Conservation (phyloP, 768 basidiomycete genomes). For the Pleurotus djamor region DNA sequence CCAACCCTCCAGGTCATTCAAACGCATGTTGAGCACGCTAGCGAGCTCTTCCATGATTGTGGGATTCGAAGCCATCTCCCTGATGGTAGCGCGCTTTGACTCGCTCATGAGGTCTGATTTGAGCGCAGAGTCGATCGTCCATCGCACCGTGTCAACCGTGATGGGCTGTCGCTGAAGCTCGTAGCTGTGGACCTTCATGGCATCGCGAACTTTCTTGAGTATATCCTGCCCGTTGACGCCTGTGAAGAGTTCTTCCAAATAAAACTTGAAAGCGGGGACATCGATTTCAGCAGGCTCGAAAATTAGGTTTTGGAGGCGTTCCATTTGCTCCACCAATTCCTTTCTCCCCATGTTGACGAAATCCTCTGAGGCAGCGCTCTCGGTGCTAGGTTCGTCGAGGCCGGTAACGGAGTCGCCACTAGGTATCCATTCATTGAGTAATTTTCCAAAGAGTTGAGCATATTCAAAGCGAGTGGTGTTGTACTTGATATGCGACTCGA, state of each 20-base stretch:
- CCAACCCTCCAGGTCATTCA: conserved; percentile 38
- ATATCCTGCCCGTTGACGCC: conserved; percentile 24
- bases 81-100: conserved; percentile 35
- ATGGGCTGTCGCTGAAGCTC: conserved; percentile 23
- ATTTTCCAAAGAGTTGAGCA: conserved; percentile 36
- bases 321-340: conserved; percentile 40
- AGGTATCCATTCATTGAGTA: conserved; percentile 42
- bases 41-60: conserved; percentile 37
- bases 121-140: conserved; percentile 32
- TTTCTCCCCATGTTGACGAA: conserved; percentile 34
- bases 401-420: conserved; percentile 36
- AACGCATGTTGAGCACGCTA: conserved; percentile 44
- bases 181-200: conserved; percentile 23
- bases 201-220: conserved; percentile 25
- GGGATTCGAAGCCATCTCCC: conserved; percentile 36
- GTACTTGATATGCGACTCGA: conserved; percentile 37
- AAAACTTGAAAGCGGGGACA: conserved; percentile 23
- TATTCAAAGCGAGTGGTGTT: conserved; percentile 34
- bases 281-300: conserved; percentile 35
- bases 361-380: conserved; percentile 9
- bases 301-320: conserved; percentile 34
- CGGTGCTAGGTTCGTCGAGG: conserved; percentile 8
- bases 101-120: conserved; percentile 35
- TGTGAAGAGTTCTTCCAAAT: conserved; percentile 36
- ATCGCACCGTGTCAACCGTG: conserved; percentile 19